Percentiles rank a stretch among this genome's conserved stretches.
Conservation (phyloP, 2,329 filamentous ascomycete species). For the Hypocreales sp. region DNA sequence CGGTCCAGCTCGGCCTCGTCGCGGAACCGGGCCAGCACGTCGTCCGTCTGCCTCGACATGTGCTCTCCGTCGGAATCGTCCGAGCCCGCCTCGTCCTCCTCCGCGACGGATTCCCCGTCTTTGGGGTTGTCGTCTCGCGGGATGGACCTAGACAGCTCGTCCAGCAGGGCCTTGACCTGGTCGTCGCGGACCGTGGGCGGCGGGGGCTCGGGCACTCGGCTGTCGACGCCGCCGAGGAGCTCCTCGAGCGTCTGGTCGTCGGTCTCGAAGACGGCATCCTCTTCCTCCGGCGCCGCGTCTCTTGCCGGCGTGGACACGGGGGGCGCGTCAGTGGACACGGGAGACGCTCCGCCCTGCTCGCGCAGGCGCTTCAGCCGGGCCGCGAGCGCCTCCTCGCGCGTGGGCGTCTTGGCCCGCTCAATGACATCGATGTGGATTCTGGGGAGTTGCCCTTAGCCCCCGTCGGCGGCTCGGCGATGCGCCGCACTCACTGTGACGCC, state of each 20-base stretch:
- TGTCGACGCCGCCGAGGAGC: conserved; percentile 27
- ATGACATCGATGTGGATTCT: conserved; percentile 21
- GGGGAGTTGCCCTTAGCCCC: too few relatives aligned
- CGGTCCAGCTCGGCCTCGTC: conserved; percentile 27
- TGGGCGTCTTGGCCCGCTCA: conserved; percentile 24
- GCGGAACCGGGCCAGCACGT: conserved; percentile 27
- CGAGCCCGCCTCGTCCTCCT: conserved; percentile 10
- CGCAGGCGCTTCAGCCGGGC: conserved; percentile 36
- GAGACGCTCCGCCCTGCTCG: conserved; percentile 15
- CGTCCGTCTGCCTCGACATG: conserved; percentile 28
- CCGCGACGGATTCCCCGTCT: conserved; percentile 17
- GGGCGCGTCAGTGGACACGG: conserved; percentile 9
- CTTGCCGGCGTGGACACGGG: conserved; percentile 6
- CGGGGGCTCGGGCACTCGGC: conserved; percentile 13
- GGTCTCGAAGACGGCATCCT: conserved; percentile 24
- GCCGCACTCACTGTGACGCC: conserved; percentile 1
- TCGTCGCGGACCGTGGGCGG: conserved; percentile 11
- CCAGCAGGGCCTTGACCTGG: conserved; percentile 19
- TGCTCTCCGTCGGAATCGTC: conserved; percentile 35
- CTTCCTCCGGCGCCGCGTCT: conserved; percentile 12
- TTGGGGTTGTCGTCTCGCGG: conserved; percentile 1
- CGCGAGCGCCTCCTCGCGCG: conserved; percentile 34
- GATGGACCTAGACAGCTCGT: conserved; percentile 13
- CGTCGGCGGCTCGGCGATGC: too few relatives aligned
- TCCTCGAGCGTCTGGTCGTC: conserved; percentile 38